Base-by-base conservation (phyloP, 2,329 filamentous ascomycete species). In the Talaromyces sp. region DNA sequence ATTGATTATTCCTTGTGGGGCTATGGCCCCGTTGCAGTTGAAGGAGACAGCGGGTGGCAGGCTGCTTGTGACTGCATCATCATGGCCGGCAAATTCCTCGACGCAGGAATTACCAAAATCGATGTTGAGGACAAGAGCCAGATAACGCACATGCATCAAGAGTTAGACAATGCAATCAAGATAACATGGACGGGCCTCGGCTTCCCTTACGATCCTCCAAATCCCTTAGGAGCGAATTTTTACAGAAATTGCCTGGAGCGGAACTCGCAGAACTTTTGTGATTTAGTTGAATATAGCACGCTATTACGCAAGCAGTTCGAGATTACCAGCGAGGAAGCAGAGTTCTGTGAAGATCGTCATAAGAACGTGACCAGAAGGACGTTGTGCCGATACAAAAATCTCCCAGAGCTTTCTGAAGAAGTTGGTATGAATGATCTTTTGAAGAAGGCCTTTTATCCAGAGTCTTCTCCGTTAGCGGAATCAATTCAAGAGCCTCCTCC, bases 1-100 rank as follows among this genome's bases (percentile, higher is more conserved):
- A 56, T n/a, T 11, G 6, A 19, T n/a, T 62, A 59, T 59, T 2
- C 29, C 24, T 21, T 8, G 35, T 53, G 46, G 17, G 56, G 55
- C 26, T n/a, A 19, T 17, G 60, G 57, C 2, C 60, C 60, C n/a
- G 9, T 8, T 49, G 46, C 21, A 19, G 10, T 9, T n/a, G 10
- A 50, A 21, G 13, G 14, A 49, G 52, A 54, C 13, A 7, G 17
- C 21, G 9, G 19, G 13, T 26, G 17, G 7, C 6, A 51, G 7
- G 24, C 43, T 58, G 62, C 64, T 10, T 61, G 74, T 14, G 73
- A 77, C 55, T 69, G 67, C 52, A 61, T 67, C 6, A 72, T 77
- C 52, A 69, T 75, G n/a, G 64, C 68, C 2, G 75, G 71, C 1
- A 73, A 64, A 56, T 60, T 78, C n/a, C 66, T 74, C 7, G 68